These are phyloP conservation scores for Chaetoscypha palmicola DNA, from an alignment of 2,329 filamentous ascomycete genomes.

Conservation along the genomic window DNA sequence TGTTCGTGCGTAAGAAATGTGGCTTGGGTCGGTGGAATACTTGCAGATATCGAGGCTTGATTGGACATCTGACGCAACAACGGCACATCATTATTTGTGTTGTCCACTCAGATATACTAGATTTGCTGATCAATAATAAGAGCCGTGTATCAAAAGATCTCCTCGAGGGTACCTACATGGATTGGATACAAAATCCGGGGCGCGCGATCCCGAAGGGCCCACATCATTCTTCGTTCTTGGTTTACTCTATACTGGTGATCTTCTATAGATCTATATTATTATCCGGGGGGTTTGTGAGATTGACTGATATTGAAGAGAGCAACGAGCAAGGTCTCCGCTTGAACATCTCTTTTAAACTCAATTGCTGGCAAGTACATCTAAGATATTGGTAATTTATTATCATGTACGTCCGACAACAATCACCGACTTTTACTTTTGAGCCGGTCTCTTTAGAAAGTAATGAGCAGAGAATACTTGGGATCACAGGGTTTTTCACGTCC, in stretches of 20 bases:
- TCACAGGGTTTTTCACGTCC: constrained; percentile 33
- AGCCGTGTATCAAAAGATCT: constrained; percentile 8
- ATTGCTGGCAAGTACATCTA: constrained; percentile 7
- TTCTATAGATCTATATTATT: constrained; percentile 11
- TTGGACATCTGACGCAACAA: neutral
- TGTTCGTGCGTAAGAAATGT: constrained; percentile 2
- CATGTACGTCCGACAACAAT: constrained; percentile 12
- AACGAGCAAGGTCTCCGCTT: constrained; percentile 1
- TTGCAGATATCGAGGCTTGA: neutral
- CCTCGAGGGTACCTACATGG: constrained; percentile 6
- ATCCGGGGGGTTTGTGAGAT: constrained; percentile 5
- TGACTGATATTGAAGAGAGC: constrained; percentile 3
- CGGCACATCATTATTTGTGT: neutral
- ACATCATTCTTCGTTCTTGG: constrained; percentile 7
- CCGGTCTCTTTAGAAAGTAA: constrained; percentile 28
- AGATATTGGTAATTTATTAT: constrained; percentile 1
- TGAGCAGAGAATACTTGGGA: constrained; percentile 32
- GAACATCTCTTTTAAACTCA: neutral
- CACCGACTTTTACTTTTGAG: neutral
- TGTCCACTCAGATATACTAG: neutral
- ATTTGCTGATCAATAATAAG: neutral
- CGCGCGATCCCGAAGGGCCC: constrained; percentile 10
- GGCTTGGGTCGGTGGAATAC: neutral
- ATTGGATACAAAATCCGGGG: constrained; percentile 12
- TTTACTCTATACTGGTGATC: constrained; percentile 9